Conservation (phyloP, 257 asterid genomes). For the Haberlea rhodopensis region DNA sequence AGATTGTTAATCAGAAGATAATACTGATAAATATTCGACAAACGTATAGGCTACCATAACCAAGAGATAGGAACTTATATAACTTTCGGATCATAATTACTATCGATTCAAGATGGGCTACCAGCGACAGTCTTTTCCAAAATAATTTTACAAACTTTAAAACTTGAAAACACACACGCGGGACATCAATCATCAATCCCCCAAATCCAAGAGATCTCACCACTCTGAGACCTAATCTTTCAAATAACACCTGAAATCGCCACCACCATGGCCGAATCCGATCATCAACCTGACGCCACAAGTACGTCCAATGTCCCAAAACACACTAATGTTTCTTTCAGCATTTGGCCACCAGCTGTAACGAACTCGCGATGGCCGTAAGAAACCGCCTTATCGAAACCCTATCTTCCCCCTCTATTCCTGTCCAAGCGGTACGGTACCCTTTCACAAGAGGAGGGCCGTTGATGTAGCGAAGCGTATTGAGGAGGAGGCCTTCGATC, state of each 20-base stretch:
- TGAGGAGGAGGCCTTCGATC: conserved; percentile 69
- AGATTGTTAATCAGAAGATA: too few relatives aligned
- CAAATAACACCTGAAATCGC: conserved; percentile 21
- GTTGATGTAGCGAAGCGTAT: conserved; percentile 52
- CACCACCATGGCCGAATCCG: not conserved
- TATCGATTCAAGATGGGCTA: too few relatives aligned
- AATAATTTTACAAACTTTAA: too few relatives aligned
- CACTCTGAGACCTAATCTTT: not conserved
- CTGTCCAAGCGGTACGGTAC: conserved; percentile 86
- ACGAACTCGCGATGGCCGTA: conserved; percentile 88
- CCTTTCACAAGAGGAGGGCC: conserved; percentile 66
- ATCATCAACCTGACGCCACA: conserved; percentile 18
- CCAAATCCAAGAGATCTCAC: conserved; percentile 3
- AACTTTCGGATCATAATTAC: too few relatives aligned
- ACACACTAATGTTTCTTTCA: conserved; percentile 45
- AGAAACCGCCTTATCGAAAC: conserved; percentile 67
- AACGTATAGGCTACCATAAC: too few relatives aligned
- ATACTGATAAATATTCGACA: too few relatives aligned
- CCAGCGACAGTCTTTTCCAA: too few relatives aligned
- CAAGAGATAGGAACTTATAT: too few relatives aligned
- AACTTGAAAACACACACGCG: too few relatives aligned
- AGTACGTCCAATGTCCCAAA: conserved; percentile 18
- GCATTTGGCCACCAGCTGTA: conserved; percentile 91
- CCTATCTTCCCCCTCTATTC: conserved; percentile 69
- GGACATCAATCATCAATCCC: too few relatives aligned